Evolutionary conservation across 2,329 filamentous ascomycete genomes (phyloP), one percentile per base, ranked within the genome.

Genomic region (Lachnellula arida): DNA sequence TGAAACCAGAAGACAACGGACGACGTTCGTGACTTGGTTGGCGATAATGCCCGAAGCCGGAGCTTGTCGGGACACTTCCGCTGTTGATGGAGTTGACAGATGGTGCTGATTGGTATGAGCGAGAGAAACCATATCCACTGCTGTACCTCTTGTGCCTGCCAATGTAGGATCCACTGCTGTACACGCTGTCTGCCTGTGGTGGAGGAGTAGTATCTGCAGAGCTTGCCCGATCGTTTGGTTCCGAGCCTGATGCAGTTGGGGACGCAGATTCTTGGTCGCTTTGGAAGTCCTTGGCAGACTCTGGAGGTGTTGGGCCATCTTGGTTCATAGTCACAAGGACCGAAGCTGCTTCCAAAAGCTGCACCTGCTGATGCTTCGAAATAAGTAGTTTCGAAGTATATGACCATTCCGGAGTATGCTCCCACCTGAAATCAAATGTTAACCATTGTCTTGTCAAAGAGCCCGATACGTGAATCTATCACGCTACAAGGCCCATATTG

Each of bases 301-400:
- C 82, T 28, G 85, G 83, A 46, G 85, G 81, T 4, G 84, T 85
- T 42, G 80, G 76, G 48, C 78, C 79, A 60, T 87, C 67, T 47
- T 76, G 74, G 69, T 85, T 97, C 92, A 99, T 97, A 68, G 86
- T 87, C 57, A 97, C 87, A 62, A 99, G 79, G 51, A 97, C 94
- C n/a, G 91, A 96, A 40, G 94, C 94, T 42, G 94, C 94, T 75
- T 99, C 94, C 58, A 99, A 82, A 58, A 99, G 82, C 74, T 99
- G 94, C 52, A 99, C 94, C 78, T 99, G 94, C 76, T 99, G 94
- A 74, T 99, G 94, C 81, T 99, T 99, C 67, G 93, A 97, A 67
- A 99, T 97, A 71, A 97, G 86, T 71, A 97, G 81, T 77, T 97
- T 97, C 66, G 94, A 97, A 54, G 94, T 99, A 72, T 88, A 87